Evolutionary conservation across 1,139 yeast species (phyloP).

Genomic region (Geotrichum citri-aurantii): DNA sequence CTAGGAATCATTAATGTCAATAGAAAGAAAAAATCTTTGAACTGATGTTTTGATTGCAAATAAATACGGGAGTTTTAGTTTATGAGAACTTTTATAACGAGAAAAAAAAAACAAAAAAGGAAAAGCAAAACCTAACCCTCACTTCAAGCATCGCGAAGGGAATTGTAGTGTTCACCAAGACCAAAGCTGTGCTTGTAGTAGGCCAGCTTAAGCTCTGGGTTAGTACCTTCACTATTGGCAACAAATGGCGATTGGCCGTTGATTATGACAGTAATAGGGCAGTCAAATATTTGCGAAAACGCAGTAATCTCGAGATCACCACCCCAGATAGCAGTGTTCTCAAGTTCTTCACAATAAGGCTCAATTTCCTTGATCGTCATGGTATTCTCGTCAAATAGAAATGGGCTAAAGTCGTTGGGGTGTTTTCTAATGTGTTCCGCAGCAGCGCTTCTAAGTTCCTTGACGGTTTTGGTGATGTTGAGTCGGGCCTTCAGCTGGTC

Average conservation of each 20-base stretch:
- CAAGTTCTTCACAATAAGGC: slow-evolving; percentile 64
- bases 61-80: neutral
- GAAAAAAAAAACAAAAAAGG: neutral
- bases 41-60: neutral
- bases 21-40: neutral
- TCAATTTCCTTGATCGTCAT: slow-evolving; percentile 57
- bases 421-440: slow-evolving; percentile 59
- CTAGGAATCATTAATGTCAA: neutral
- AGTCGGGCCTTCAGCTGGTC: slow-evolving; percentile 66
- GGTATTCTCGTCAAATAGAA: slow-evolving; percentile 70
- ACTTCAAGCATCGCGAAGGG: slow-evolving; percentile 45
- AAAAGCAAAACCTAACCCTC: slow-evolving; percentile 2
- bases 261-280: slow-evolving; percentile 69
- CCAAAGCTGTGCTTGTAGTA: slow-evolving; percentile 84
- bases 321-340: slow-evolving; percentile 86
- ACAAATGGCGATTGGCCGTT: slow-evolving; percentile 62
- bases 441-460: slow-evolving; percentile 57
- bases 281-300: slow-evolving; percentile 56
- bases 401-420: slow-evolving; percentile 71
- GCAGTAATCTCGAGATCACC: slow-evolving; percentile 91
- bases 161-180: slow-evolving; percentile 92
- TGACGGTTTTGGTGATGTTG: slow-evolving; percentile 39
- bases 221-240: slow-evolving; percentile 47
- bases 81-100: neutral
- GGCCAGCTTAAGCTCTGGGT: slow-evolving; percentile 59